Evolutionary conservation across 441 rosid genomes (phyloP).

Genomic region (Mallotus repandus): DNA sequence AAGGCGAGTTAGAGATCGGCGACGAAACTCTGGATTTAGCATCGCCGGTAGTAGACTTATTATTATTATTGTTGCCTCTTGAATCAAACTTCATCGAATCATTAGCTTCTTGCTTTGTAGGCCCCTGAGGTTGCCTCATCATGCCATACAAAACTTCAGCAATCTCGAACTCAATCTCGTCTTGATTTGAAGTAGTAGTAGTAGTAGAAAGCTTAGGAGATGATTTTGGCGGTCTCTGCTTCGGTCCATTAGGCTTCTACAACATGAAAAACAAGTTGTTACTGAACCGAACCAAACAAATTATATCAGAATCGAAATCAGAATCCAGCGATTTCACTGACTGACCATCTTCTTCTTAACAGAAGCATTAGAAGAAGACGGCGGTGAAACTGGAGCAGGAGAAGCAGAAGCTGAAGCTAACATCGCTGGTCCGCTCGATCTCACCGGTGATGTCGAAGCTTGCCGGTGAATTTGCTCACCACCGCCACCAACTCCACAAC

Average conservation of each 20-base stretch:
- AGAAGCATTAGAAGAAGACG: conserved; percentile 81
- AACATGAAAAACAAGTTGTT: conserved; percentile 19
- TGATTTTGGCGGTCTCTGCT: conserved; percentile 75
- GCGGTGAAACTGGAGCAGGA: conserved; percentile 78
- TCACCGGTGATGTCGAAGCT: conserved; percentile 80
- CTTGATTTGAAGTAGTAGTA: conserved; percentile 43
- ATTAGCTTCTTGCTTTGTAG: conserved; percentile 59
- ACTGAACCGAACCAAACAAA: not conserved
- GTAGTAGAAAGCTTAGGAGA: conserved; percentile 49
- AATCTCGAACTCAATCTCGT: conserved; percentile 91
- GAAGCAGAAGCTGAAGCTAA: conserved; percentile 61
- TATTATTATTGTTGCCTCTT: conserved; percentile 31
- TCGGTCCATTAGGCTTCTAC: conserved; percentile 70
- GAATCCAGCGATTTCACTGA: not conserved
- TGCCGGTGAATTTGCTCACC: conserved; percentile 74
- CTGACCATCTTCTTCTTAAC: conserved; percentile 82
- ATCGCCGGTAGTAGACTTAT: conserved; percentile 31
- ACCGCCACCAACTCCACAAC: conserved; percentile 56
- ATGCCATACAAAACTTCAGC: conserved; percentile 91
- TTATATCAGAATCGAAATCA: not conserved
- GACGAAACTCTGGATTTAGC: conserved; percentile 87
- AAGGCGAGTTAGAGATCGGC: conserved; percentile 70
- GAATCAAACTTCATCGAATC: conserved; percentile 36
- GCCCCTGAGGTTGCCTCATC: conserved; percentile 78
- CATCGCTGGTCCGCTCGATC: conserved; percentile 57